Conservation (phyloP, 192 early-diverging fungal species). For the Mortierella alpina region DNA sequence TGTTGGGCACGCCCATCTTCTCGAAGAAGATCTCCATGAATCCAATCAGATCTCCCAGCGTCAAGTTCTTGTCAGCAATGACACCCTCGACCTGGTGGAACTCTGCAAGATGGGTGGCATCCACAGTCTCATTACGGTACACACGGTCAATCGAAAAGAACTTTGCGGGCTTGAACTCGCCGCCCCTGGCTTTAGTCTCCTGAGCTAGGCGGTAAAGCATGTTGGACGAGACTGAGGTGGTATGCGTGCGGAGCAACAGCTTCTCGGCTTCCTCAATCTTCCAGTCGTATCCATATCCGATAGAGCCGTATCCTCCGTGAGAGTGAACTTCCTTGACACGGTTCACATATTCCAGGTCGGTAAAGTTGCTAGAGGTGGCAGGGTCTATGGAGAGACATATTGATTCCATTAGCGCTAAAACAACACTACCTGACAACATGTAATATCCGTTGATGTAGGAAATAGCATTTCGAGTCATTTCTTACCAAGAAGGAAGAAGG, state of each 20-base stretch:
- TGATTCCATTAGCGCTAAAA: background rate
- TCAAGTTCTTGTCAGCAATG: constrained; percentile 94
- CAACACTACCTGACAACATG: background rate
- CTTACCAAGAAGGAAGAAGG: constrained; percentile 74
- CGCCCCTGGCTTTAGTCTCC: constrained; percentile 64
- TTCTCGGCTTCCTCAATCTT: constrained; percentile 91
- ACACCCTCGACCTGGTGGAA: constrained; percentile 99
- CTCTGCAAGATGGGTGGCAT: constrained; percentile 98
- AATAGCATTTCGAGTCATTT: background rate
- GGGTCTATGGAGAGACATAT: constrained; percentile 59
- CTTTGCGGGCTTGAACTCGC: constrained; percentile 90
- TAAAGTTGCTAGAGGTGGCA: constrained; percentile 78
- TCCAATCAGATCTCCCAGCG: constrained; percentile 96
- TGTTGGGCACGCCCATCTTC: constrained; percentile 93
- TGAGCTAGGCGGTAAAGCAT: constrained; percentile 96
- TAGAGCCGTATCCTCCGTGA: constrained; percentile 93
- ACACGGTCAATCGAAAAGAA: constrained; percentile 99
- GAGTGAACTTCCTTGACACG: constrained; percentile 92
- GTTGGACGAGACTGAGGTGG: constrained; percentile 90
- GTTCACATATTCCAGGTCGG: constrained; percentile 86
- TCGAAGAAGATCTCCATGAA: constrained; percentile 96
- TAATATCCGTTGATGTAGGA: too few species aligned
- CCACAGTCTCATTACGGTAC: constrained; percentile 97
- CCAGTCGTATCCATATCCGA: constrained; percentile 96
- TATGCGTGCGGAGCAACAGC: constrained; percentile 95